Conservation (phyloP, 129 eudicot genomes). For the Tagetes erecta region DNA sequence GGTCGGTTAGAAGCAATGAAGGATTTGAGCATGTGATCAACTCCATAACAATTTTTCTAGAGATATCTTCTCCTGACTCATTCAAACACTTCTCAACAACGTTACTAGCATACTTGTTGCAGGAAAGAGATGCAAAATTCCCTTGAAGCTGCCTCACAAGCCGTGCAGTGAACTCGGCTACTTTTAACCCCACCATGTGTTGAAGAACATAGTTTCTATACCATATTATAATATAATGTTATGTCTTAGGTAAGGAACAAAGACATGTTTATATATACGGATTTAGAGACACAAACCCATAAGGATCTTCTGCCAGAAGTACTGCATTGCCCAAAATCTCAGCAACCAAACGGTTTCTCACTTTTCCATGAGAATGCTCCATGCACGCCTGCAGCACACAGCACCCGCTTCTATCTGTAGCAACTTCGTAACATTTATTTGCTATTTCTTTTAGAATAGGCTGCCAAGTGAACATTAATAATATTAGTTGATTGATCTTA, state of each 20-base stretch:
- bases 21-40: constrained; percentile 50
- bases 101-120: constrained; percentile 75
- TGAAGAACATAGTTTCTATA: constrained; percentile 78
- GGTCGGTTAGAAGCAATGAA: constrained; percentile 53
- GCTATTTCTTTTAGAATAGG: constrained; percentile 56
- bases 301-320: constrained; percentile 67
- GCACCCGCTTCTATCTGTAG: constrained; percentile 66
- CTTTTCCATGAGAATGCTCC: constrained; percentile 48
- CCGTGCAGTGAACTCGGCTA: constrained; percentile 42
- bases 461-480: constrained; percentile 37
- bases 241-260: background rate
- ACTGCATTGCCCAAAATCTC: constrained; percentile 45
- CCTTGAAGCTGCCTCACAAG: constrained; percentile 54
- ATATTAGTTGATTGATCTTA: constrained; percentile 10
- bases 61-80: constrained; percentile 43
- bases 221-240: background rate
- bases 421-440: constrained; percentile 53
- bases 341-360: constrained; percentile 42
- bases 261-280: background rate
- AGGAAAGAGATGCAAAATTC: constrained; percentile 43
- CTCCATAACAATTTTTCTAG: constrained; percentile 52
- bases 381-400: constrained; percentile 71
- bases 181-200: constrained; percentile 55
- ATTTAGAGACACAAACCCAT: constrained; percentile 46
- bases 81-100: constrained; percentile 69